Conservation (phyloP, 441 rosid genomes). For the Biscutella laevigata region DNA sequence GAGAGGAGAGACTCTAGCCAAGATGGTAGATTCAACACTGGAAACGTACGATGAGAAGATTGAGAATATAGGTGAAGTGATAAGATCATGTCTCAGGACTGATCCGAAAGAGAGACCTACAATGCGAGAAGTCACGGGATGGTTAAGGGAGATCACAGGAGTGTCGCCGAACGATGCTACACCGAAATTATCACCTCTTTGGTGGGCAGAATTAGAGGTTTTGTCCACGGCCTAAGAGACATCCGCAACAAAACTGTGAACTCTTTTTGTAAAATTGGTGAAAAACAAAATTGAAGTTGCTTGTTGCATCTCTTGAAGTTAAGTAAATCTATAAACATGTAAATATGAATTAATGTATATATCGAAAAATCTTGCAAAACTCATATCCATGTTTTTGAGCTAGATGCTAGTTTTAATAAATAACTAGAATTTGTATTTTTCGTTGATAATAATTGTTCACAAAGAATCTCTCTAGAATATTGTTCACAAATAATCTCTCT, state of each 20-base stretch:
- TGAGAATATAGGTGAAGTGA: slow-evolving; percentile 33
- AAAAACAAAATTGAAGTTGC: background rate
- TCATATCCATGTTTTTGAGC: background rate
- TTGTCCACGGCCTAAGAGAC: slow-evolving; percentile 25
- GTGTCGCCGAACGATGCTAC: slow-evolving; percentile 32
- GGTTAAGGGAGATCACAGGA: slow-evolving; percentile 40
- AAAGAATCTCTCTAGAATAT: no score
- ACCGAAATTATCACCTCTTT: slow-evolving; percentile 52
- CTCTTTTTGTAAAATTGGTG: background rate
- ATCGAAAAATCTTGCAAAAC: background rate
- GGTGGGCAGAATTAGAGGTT: slow-evolving; percentile 68
- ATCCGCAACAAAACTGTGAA: slow-evolving; percentile 4
- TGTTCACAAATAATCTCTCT: no score
- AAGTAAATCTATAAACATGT: background rate
- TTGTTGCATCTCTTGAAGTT: background rate
- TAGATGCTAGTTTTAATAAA: no score
- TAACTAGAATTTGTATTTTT: no score
- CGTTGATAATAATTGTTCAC: no score
- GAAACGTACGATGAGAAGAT: slow-evolving; percentile 36
- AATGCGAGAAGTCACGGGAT: slow-evolving; percentile 35
- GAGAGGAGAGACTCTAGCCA: slow-evolving; percentile 28
- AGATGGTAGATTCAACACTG: slow-evolving; percentile 48
- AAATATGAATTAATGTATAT: slow-evolving; percentile 8
- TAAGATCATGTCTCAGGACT: slow-evolving; percentile 36
- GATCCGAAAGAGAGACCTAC: slow-evolving; percentile 40